A percentile compares a stretch with the other conserved stretches of the same genome.
These are phyloP conservation scores for Globisporangium parvum DNA, from an alignment of 352 stramenopile genomes.

Conservation along the genomic window DNA sequence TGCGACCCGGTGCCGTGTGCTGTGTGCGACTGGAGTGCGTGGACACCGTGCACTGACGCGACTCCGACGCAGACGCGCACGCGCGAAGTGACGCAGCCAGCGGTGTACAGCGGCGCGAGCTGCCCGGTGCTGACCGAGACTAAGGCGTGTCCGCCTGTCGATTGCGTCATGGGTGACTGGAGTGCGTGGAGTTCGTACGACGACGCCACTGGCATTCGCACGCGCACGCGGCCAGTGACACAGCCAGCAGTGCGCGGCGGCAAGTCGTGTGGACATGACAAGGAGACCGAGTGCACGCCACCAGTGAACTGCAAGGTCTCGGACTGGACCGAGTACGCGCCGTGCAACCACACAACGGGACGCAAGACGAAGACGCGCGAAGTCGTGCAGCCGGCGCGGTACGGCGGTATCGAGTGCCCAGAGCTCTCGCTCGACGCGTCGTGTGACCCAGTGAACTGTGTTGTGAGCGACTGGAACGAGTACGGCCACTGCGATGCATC, in stretches of 20 bases:
- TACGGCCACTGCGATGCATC: slow-evolving; percentile 28
- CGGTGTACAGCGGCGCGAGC: slow-evolving; percentile 31
- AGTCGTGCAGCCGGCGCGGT: slow-evolving; percentile 27
- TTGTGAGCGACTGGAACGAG: slow-evolving; percentile 31
- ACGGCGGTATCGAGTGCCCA: slow-evolving; percentile 37
- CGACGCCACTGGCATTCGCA: slow-evolving; percentile 24
- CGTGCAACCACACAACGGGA: slow-evolving; percentile 26
- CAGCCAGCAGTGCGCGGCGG: slow-evolving; percentile 37
- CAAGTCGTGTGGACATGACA: slow-evolving; percentile 23
- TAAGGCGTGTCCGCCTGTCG: slow-evolving; percentile 28
- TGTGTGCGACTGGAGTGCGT: slow-evolving; percentile 38
- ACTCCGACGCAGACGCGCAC: slow-evolving; percentile 15
- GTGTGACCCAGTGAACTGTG: slow-evolving; percentile 57
- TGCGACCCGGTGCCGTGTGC: slow-evolving; percentile 47
- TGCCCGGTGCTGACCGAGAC: slow-evolving; percentile 23
- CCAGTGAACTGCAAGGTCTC: slow-evolving; percentile 47
- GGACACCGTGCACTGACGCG: slow-evolving; percentile 36
- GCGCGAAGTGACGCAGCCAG: slow-evolving; percentile 22
- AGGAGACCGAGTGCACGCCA: slow-evolving; percentile 24
- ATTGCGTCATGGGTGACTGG: slow-evolving; percentile 42
- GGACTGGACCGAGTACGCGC: slow-evolving; percentile 37
- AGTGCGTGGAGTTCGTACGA: slow-evolving; percentile 35
- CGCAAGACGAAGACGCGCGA: slow-evolving; percentile 28
- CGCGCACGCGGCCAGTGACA: slow-evolving; percentile 18
- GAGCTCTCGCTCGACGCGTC: slow-evolving; percentile 22